Conservation (phyloP, 2,329 filamentous ascomycete species). For the Helminthosporium solani region DNA sequence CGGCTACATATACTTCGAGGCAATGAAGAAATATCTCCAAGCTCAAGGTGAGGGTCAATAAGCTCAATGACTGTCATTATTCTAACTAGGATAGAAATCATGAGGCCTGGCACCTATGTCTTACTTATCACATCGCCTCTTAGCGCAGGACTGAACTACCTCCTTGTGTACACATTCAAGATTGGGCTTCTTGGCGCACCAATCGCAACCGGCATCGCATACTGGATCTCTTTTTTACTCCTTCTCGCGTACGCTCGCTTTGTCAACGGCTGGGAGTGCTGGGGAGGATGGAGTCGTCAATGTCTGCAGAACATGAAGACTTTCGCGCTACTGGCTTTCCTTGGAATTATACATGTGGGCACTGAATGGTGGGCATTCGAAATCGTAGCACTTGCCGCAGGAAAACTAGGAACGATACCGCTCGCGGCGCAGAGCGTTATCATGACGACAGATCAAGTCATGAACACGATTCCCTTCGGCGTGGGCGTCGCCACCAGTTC, state of each 20-base stretch:
- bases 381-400: constrained; percentile 81
- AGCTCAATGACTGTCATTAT: neutral
- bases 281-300: constrained; percentile 70
- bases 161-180: constrained; percentile 71
- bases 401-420: constrained; percentile 73
- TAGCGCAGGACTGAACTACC: constrained; percentile 59
- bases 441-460: constrained; percentile 84
- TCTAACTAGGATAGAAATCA: constrained; percentile 52
- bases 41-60: constrained; percentile 50
- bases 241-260: constrained; percentile 73
- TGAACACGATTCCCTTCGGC: constrained; percentile 84
- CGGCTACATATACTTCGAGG: constrained; percentile 85
- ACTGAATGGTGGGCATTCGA: constrained; percentile 97
- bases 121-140: constrained; percentile 61
- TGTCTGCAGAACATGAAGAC: constrained; percentile 67
- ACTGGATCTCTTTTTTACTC: constrained; percentile 80
- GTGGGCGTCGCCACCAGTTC: constrained; percentile 79
- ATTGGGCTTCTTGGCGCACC: constrained; percentile 78
- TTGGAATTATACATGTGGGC: constrained; percentile 80
- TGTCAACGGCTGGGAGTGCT: constrained; percentile 71
- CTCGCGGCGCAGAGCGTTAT: constrained; percentile 84
- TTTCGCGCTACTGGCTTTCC: constrained; percentile 71
- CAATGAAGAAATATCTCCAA: constrained; percentile 64
- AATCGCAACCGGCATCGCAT: constrained; percentile 77
- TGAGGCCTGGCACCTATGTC: constrained; percentile 65